Base-by-base conservation (phyloP, 2,329 filamentous ascomycete species). In the Dactylellina cionopaga region DNA sequence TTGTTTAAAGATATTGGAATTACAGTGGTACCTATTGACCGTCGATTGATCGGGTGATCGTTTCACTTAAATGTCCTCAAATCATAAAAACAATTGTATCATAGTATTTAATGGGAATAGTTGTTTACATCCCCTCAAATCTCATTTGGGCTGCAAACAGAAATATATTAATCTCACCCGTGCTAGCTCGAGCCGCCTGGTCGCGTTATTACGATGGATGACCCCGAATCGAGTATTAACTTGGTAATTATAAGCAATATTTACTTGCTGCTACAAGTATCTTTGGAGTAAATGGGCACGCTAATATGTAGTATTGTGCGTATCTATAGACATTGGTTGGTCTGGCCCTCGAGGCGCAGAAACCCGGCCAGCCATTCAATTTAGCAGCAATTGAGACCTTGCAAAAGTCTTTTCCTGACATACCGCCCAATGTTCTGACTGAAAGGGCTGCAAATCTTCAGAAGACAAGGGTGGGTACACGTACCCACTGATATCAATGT, bases 371-470 rank as follows among this genome's bases (percentile, higher is more conserved):
- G 31, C 9, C 35, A 13, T 72, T 72, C 52, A 49, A 41, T 17
- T 46, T 39, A 9, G 68, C 68, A 7, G 68, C 68, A 39, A 29
- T 25, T 7, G 54, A 59, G 44, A 60, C 59, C 1, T 25, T 72
- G 13, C 43, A 31, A 22, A 64, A 65, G 6, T 17, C 39, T n/a
- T 59, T 72, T 22, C 52, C 52, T 1, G 46, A 15, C 9, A 72
- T 72, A 6, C 52, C 59, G 19, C 43, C 43, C 4, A 46, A 65
- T 9, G 13, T 60, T 19, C 15, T 65, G 5, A 27, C 25, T 22
- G 27, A 59, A 9, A 29, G 37, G 15, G 59, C 43, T 19, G 22
- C n/a, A 15, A 24, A 35, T 13, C 39, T 72, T 5, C 35, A 65
- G 17, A 31, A 60, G 31, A 27, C 58, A 31, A 65, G 37, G 29